A percentile compares a stretch with the other conserved stretches of the same genome.
Conservation (phyloP, 2,329 filamentous ascomycete genomes). For the Dactylonectria estremocensis region DNA sequence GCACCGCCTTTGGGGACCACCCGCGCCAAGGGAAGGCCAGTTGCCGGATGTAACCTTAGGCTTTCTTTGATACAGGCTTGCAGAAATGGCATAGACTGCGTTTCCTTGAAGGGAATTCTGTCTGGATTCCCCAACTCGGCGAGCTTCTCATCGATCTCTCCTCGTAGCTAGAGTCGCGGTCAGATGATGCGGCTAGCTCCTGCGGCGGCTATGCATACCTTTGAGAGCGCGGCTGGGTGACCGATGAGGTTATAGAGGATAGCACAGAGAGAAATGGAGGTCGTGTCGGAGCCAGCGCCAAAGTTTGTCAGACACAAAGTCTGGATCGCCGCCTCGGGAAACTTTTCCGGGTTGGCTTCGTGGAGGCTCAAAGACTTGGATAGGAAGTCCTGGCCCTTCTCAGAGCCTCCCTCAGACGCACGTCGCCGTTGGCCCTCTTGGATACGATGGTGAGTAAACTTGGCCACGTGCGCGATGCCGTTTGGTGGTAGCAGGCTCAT, state of each 20-base stretch:
- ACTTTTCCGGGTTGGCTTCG: conserved; percentile 10
- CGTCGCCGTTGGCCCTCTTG: not conserved
- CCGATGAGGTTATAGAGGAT: conserved; percentile 54
- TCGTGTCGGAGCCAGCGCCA: conserved; percentile 54
- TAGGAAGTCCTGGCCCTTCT: conserved; percentile 6
- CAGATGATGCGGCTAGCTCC: no score
- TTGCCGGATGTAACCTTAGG: conserved; percentile 64
- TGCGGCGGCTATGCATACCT: not conserved
- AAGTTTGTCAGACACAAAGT: conserved; percentile 40
- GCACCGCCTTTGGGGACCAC: conserved; percentile 61
- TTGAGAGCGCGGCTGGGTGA: conserved; percentile 39
- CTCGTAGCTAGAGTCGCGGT: conserved; percentile 1
- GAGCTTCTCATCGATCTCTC: conserved; percentile 19
- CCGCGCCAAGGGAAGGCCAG: conserved; percentile 63
- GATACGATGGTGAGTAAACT: conserved; percentile 9
- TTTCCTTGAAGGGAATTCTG: conserved; percentile 54
- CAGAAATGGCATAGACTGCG: conserved; percentile 63
- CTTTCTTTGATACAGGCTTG: conserved; percentile 68
- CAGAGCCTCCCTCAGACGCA: not conserved
- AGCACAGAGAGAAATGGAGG: conserved; percentile 51
- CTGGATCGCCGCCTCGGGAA: not conserved
- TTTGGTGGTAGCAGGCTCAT: conserved; percentile 6
- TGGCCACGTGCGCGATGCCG: not conserved
- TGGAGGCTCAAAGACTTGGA: conserved; percentile 4
- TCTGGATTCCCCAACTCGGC: not conserved